Evolutionary conservation across 2,329 filamentous ascomycete genomes (phyloP), one percentile per base, ranked within the genome.

Genomic region (Thelonectria blattea): DNA sequence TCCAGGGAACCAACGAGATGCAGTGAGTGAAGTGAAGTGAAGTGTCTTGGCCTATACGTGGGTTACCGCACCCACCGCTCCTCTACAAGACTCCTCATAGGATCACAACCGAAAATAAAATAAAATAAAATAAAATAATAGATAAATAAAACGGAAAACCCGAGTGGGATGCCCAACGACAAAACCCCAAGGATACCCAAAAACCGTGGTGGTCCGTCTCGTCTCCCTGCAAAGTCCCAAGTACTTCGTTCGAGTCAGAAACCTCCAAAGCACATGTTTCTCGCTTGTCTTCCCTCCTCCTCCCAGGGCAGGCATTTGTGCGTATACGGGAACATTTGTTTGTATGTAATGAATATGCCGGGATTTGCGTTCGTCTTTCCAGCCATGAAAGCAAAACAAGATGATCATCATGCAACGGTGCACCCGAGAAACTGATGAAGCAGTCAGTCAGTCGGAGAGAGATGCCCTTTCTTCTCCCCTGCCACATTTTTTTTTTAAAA

Each of bases 381-480:
- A 32, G 43, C 18, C 32, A 52, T 51, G 20, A 18, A 32, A 39
- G 50, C 34, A 37, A 42, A 37, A 42, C 30, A 32, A n/a, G 27
- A 37, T 58, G 37, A 46, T 52, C 43, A 49, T 61, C 49, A 69
- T 49, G 30, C 48, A 55, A 67, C 30, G 27, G 46, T 62, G 52
- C 56, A 68, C 61, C 4, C 53, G 56, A 42, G 68, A 63, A 22
- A 68, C n/a, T n/a, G 55, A 41, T 62, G 22, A 24, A 7, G 7
- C 22, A 7, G 22, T 4, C 4, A 24, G 22, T n/a, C n/a, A n/a
- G n/a, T n/a, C n/a, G 22, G 22, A 24, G 22, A 24, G 22, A 24
- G n/a, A 24, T 3, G 22, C 22, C 7, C 22, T 3, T 24, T 24
- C 22, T 24, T 30, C 27, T 68, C 11, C 63, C 68, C 30, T 56